Percentiles rank a stretch among this genome's conserved stretches.
Evolutionary conservation across 1,284 basidiomycete species (phyloP).

Genomic region (Vanrija pseudolonga): DNA sequence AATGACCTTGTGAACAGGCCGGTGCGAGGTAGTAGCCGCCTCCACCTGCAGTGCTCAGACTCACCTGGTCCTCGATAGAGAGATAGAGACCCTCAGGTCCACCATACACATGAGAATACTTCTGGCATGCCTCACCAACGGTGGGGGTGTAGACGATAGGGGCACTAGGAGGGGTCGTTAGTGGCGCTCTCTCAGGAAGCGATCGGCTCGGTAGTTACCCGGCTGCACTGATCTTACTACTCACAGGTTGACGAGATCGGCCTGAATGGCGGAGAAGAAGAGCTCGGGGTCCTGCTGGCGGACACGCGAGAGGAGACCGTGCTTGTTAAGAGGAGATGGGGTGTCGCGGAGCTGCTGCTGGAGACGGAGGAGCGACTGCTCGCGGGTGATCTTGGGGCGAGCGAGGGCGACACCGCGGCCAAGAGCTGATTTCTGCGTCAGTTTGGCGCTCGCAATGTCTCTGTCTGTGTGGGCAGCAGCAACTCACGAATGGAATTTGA

Average conservation of each 20-base stretch:
- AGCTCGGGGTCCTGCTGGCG: constrained; percentile 39
- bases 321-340: constrained; percentile 41
- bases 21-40: neutral
- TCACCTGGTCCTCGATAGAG: constrained; percentile 75
- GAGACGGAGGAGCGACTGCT: constrained; percentile 42
- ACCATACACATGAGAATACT: constrained; percentile 76
- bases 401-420: constrained; percentile 5
- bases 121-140: constrained; percentile 85
- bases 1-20: neutral
- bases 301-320: constrained; percentile 39
- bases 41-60: constrained; percentile 2
- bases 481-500: constrained; percentile 9
- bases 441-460: too few relatives aligned
- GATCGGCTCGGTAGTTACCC: neutral
- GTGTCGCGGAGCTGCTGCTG: constrained; percentile 35
- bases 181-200: neutral
- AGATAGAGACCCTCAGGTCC: constrained; percentile 70
- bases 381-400: constrained; percentile 9
- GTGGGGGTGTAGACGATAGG: constrained; percentile 89
- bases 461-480: constrained; percentile 12
- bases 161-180: constrained; percentile 38
- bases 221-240: constrained; percentile 5
- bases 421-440: constrained; percentile 9
- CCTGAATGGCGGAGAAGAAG: constrained; percentile 41
- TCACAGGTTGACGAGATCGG: constrained; percentile 42